phyloP scores from a whole-genome alignment of 2,329 filamentous ascomycete species.

The Fusarium subtropicale region DNA sequence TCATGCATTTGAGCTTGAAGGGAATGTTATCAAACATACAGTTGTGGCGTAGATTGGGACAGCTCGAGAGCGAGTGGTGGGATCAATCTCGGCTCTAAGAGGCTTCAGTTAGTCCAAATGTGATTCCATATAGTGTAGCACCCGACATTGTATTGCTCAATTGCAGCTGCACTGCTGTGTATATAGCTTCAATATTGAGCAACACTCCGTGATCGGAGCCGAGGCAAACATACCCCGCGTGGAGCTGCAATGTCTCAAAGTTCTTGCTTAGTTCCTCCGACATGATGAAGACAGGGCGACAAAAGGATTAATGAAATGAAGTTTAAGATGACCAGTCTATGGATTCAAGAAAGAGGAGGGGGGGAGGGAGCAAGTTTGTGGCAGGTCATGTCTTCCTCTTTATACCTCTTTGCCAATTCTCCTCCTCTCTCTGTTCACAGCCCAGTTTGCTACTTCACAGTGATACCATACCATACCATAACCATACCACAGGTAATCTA shows the following conservation, averaged over 20 bases:
- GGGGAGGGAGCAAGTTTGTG: not conserved
- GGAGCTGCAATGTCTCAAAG: constrained; percentile 88
- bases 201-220: constrained; percentile 29
- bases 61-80: constrained; percentile 85
- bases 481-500: not conserved
- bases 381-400: constrained; percentile 34
- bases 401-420: constrained; percentile 37
- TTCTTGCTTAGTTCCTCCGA: constrained; percentile 64
- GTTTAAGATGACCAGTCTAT: not conserved
- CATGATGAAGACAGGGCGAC: constrained; percentile 46
- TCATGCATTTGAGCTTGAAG: not conserved
- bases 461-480: not conserved
- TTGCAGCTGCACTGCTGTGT: constrained; percentile 1
- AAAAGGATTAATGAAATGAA: not conserved
- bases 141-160: not conserved
- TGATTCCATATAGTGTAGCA: not conserved
- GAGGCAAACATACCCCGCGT: constrained; percentile 74
- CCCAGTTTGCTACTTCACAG: not conserved
- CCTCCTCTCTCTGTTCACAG: not conserved
- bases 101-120: constrained; percentile 19
- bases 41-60: constrained; percentile 96
- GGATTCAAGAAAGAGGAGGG: constrained; percentile 8
- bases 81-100: constrained; percentile 80
- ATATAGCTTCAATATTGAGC: not conserved
- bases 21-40: constrained; percentile 49